A percentile compares a stretch with the other conserved stretches of the same genome.
Evolutionary conservation across 192 early-diverging fungal genomes (phyloP).

Genomic region (Thamnidium elegans): DNA sequence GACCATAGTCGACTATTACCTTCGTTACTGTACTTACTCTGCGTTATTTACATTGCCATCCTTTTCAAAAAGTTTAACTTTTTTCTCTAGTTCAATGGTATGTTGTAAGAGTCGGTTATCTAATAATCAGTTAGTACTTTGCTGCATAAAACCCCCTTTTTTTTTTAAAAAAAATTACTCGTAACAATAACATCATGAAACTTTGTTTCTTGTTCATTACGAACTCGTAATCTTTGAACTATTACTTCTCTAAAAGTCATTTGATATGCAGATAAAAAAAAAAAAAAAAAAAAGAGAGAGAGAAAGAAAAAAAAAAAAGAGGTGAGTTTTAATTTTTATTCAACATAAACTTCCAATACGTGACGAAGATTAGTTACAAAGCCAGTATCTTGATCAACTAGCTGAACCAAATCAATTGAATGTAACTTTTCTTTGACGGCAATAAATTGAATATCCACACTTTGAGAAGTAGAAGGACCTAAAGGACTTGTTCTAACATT

Average conservation of each 20-base stretch:
- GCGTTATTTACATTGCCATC: background rate
- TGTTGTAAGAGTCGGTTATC: slow-evolving; percentile 15
- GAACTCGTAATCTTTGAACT: slow-evolving; percentile 7
- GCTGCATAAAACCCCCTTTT: background rate
- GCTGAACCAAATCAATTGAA: slow-evolving; percentile 53
- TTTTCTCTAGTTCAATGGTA: slow-evolving; percentile 15
- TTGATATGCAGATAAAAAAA: background rate
- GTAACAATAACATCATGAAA: slow-evolving; percentile 4
- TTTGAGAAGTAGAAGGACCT: slow-evolving; percentile 55
- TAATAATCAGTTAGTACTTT: background rate
- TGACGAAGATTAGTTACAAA: slow-evolving; percentile 58
- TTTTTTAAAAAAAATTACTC: slow-evolving; percentile 8
- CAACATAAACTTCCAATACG: slow-evolving; percentile 38
- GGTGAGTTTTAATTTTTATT: slow-evolving; percentile 7
- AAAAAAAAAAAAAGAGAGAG: background rate
- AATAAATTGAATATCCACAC: slow-evolving; percentile 53
- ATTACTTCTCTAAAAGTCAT: slow-evolving; percentile 17
- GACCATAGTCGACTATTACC: too few species aligned
- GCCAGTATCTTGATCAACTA: slow-evolving; percentile 60
- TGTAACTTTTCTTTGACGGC: slow-evolving; percentile 57
- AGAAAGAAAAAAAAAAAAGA: background rate
- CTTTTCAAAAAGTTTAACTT: slow-evolving; percentile 2
- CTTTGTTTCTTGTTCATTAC: background rate
- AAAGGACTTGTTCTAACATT: slow-evolving; percentile 54
- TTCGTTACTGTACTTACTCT: background rate